These are phyloP conservation scores for Epichloe typhina DNA, from an alignment of 2,329 filamentous ascomycete genomes.

Conservation along the genomic window DNA sequence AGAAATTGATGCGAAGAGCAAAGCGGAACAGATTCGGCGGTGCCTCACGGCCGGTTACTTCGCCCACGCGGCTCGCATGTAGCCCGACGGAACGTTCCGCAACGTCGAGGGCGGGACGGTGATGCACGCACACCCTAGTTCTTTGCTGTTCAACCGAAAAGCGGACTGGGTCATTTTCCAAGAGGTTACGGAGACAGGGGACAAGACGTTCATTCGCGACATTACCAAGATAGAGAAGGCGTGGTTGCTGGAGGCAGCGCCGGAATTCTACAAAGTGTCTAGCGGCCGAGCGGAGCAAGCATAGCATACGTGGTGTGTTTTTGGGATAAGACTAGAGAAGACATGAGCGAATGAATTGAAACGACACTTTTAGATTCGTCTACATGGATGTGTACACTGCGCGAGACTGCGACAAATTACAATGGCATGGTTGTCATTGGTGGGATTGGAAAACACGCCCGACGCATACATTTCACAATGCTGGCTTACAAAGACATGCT, in stretches of 20 bases:
- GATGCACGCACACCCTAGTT: constrained; percentile 81
- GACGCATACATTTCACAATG: no score
- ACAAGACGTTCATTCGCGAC: constrained; percentile 83
- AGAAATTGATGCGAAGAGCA: constrained; percentile 16
- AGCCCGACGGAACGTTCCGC: constrained; percentile 78
- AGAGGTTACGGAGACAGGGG: constrained; percentile 78
- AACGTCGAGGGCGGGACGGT: constrained; percentile 69
- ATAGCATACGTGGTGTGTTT: no score
- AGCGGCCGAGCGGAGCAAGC: constrained; percentile 12
- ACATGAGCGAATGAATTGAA: not conserved
- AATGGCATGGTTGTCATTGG: no score
- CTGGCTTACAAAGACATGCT: no score
- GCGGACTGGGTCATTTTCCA: constrained; percentile 95
- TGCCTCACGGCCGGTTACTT: constrained; percentile 89
- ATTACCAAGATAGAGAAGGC: constrained; percentile 84
- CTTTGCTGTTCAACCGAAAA: constrained; percentile 90
- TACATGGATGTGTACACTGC: no score
- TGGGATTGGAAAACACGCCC: no score
- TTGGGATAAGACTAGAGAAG: not conserved
- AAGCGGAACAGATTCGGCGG: constrained; percentile 63
- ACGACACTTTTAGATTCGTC: no score
- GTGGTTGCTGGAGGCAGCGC: constrained; percentile 86
- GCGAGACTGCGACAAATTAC: no score
- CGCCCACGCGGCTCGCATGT: constrained; percentile 86
- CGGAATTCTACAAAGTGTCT: constrained; percentile 62